These are phyloP conservation scores for Daldinia vernicosa DNA, from an alignment of 495 filamentous ascomycete genomes.

Conservation along the genomic window DNA sequence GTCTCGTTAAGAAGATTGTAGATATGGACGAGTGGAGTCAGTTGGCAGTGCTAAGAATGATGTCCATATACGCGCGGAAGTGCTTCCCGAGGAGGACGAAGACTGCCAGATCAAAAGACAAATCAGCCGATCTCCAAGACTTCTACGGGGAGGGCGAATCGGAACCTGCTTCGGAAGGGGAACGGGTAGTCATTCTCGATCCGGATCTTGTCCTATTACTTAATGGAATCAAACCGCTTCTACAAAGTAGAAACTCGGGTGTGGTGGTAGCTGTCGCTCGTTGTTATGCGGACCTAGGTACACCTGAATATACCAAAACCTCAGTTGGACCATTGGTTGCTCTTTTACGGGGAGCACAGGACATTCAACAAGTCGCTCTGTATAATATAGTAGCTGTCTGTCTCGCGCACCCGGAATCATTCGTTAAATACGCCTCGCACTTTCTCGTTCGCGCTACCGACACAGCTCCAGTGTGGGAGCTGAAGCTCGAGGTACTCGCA, in stretches of 20 bases:
- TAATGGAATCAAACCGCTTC: conserved; percentile 78
- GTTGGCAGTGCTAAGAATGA: conserved; percentile 77
- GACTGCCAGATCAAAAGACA: conserved; percentile 52
- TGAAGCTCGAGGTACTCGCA: conserved; percentile 91
- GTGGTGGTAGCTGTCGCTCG: conserved; percentile 89
- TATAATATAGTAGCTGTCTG: conserved; percentile 94
- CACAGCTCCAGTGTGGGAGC: conserved; percentile 80
- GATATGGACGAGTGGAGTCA: conserved; percentile 99
- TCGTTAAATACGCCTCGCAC: conserved; percentile 84
- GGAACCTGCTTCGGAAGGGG: conserved; percentile 57
- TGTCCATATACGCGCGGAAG: conserved; percentile 83
- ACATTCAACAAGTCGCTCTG: conserved; percentile 87
- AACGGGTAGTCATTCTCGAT: conserved; percentile 71
- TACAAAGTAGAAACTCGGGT: conserved; percentile 91
- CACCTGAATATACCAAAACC: conserved; percentile 71
- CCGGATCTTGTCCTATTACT: conserved; percentile 86
- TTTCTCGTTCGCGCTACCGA: conserved; percentile 87
- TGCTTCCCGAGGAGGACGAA: conserved; percentile 84
- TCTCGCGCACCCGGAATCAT: conserved; percentile 73
- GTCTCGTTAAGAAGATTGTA: conserved; percentile 85
- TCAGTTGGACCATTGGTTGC: conserved; percentile 86
- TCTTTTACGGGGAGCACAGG: conserved; percentile 80
- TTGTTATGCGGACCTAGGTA: conserved; percentile 84
- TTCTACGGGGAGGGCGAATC: conserved; percentile 75
- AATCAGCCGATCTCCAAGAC: conserved; percentile 61